Conservation (phyloP, 2,329 filamentous ascomycete genomes). For the Cytospora leucostoma region DNA sequence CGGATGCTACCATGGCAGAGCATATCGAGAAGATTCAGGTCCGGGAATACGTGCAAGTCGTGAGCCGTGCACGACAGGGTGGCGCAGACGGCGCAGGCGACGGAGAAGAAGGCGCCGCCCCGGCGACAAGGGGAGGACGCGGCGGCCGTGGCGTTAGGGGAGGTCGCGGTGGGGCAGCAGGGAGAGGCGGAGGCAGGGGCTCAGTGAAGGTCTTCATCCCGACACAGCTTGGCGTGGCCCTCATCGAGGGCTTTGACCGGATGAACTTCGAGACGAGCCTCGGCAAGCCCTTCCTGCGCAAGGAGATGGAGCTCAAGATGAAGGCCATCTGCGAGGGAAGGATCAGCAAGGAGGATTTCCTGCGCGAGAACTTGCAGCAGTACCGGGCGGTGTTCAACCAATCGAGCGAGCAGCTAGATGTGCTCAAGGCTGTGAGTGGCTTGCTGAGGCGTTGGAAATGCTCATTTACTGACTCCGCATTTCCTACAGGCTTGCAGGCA, state of each 20-base stretch:
- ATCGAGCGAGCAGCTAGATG: conserved; percentile 73
- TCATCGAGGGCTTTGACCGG: conserved; percentile 92
- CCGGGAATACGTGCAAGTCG: conserved; percentile 77
- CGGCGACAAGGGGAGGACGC: conserved; percentile 43
- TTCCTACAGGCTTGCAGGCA: conserved; percentile 52
- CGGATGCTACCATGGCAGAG: conserved; percentile 98
- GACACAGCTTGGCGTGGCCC: conserved; percentile 83
- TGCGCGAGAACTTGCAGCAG: conserved; percentile 81
- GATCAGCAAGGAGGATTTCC: conserved; percentile 71
- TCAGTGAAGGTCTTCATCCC: conserved; percentile 86
- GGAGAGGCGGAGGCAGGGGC: conserved; percentile 46
- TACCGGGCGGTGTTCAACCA: conserved; percentile 86
- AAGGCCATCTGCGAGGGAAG: conserved; percentile 91
- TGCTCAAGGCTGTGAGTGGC: conserved; percentile 60
- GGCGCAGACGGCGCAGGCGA: conserved; percentile 42
- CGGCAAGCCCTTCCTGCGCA: conserved; percentile 92
- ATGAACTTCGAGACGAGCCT: conserved; percentile 92
- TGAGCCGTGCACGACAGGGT: conserved; percentile 43
- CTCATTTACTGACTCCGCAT: conserved; percentile 23
- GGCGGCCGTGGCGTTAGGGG: conserved; percentile 46
- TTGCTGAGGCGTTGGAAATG: conserved; percentile 2
- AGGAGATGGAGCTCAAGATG: conserved; percentile 98
- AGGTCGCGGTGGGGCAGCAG: conserved; percentile 45
- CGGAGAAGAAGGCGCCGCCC: conserved; percentile 42
- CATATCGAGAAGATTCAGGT: conserved; percentile 96